Evolutionary conservation across 1,139 yeast species (phyloP).

Genomic region (Pichia inconspicua): DNA sequence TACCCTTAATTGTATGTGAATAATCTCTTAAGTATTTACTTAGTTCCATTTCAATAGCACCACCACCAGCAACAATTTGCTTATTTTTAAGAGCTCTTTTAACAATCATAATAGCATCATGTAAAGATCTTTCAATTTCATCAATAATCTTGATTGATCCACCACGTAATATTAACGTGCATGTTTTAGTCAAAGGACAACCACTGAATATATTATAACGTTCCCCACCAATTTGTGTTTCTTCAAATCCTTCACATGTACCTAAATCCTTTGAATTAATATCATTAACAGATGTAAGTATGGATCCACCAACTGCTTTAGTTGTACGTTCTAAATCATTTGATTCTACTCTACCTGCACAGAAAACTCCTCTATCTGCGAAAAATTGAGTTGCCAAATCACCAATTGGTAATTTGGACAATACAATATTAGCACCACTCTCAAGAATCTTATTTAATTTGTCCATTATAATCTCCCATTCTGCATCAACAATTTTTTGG

Average conservation of each 20-base stretch:
- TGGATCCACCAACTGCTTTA: constrained; percentile 87
- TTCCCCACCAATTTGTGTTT: constrained; percentile 91
- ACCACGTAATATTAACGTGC: constrained; percentile 89
- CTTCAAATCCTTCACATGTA: constrained; percentile 80
- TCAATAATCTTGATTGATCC: constrained; percentile 99
- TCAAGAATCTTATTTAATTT: constrained; percentile 76
- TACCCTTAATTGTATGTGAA: constrained; percentile 85
- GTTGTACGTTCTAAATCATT: constrained; percentile 92
- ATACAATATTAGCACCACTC: constrained; percentile 87
- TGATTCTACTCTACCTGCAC: constrained; percentile 89
- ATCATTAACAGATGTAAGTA: constrained; percentile 86
- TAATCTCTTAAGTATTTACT: constrained; percentile 82
- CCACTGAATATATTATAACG: constrained; percentile 90
- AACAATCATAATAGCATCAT: constrained; percentile 97
- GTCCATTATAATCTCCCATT: constrained; percentile 87
- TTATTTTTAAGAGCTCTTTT: constrained; percentile 87
- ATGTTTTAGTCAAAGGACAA: constrained; percentile 86
- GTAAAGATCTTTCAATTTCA: constrained; percentile 94
- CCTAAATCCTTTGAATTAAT: constrained; percentile 66
- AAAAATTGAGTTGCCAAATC: constrained; percentile 96
- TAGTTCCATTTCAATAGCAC: constrained; percentile 97
- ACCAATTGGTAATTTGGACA: constrained; percentile 94
- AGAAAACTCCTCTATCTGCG: constrained; percentile 92
- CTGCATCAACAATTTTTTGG: constrained; percentile 96
- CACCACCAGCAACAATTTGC: constrained; percentile 94